phyloP scores from a whole-genome alignment of 2,329 filamentous ascomycete genomes.

The Clarireedia homoeocarpa region DNA sequence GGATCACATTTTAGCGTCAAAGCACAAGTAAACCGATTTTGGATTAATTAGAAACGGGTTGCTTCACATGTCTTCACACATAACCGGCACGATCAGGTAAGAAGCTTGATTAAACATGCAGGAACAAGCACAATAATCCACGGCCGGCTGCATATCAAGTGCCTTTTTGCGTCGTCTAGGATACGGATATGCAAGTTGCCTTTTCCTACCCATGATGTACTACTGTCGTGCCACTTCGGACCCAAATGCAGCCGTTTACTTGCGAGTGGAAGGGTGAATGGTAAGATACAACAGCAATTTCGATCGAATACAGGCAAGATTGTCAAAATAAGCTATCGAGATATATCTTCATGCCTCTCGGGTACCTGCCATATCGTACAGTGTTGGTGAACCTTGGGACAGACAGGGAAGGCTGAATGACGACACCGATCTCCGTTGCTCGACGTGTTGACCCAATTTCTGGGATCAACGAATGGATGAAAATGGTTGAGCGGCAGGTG shows the following conservation, averaged over 20 bases:
- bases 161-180: neutral
- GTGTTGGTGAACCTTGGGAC: neutral
- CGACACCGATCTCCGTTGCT: neutral
- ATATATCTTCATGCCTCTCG: neutral
- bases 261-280: too few relatives aligned
- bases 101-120: neutral
- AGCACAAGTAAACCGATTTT: neutral
- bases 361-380: neutral
- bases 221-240: neutral
- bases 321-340: too few relatives aligned
- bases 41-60: neutral
- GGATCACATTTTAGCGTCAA: neutral
- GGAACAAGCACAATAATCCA: slow-evolving; percentile 3
- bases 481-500: too few relatives aligned
- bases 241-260: neutral
- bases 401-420: neutral
- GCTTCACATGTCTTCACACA: neutral
- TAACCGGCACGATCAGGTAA: neutral
- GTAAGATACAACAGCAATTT: too few relatives aligned
- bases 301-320: too few relatives aligned
- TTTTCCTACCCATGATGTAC: neutral
- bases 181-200: slow-evolving; percentile 4
- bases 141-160: neutral
- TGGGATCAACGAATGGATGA: too few relatives aligned
- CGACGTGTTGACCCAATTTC: too few relatives aligned